Percentiles rank a stretch among this genome's conserved stretches.
Evolutionary conservation across 768 basidiomycete genomes (phyloP).

Genomic region (Rhodotorula paludigena): DNA sequence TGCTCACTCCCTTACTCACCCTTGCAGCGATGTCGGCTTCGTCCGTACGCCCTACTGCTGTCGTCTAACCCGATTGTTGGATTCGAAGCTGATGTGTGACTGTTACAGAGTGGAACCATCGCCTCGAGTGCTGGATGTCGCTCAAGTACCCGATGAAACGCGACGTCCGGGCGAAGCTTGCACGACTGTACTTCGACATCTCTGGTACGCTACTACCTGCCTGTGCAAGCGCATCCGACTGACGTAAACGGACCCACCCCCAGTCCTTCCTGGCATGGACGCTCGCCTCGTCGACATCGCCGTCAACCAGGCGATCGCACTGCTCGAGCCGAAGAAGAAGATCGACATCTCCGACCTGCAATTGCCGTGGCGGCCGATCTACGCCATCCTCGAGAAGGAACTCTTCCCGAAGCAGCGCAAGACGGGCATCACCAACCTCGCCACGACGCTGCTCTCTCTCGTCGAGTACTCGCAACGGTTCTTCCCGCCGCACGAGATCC

Average conservation of each 20-base stretch:
- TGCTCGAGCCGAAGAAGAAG: slow-evolving; percentile 60
- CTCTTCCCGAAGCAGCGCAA: slow-evolving; percentile 61
- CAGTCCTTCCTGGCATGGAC: slow-evolving; percentile 62
- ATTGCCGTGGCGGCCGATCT: slow-evolving; percentile 76
- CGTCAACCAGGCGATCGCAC: slow-evolving; percentile 56
- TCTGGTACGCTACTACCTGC: no score
- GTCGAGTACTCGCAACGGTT: slow-evolving; percentile 61
- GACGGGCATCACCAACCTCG: slow-evolving; percentile 48
- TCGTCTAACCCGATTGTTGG: no score
- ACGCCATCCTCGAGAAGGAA: slow-evolving; percentile 64
- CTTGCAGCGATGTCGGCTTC: slow-evolving; percentile 34
- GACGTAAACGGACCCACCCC: not conserved
- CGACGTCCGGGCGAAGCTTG: slow-evolving; percentile 65
- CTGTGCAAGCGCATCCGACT: slow-evolving; percentile 22
- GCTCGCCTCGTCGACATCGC: slow-evolving; percentile 63
- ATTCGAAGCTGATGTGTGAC: no score
- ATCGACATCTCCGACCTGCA: slow-evolving; percentile 70
- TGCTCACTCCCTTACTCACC: not conserved
- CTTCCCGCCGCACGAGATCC: slow-evolving; percentile 79
- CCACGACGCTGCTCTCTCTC: slow-evolving; percentile 48
- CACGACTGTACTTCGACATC: slow-evolving; percentile 72
- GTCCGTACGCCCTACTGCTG: slow-evolving; percentile 7
- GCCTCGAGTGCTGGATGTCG: slow-evolving; percentile 58
- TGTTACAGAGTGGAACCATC: slow-evolving; percentile 42
- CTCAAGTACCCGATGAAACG: slow-evolving; percentile 83